Evolutionary conservation across 345 rosid genomes (phyloP).

Genomic region (Trapa incisa): DNA sequence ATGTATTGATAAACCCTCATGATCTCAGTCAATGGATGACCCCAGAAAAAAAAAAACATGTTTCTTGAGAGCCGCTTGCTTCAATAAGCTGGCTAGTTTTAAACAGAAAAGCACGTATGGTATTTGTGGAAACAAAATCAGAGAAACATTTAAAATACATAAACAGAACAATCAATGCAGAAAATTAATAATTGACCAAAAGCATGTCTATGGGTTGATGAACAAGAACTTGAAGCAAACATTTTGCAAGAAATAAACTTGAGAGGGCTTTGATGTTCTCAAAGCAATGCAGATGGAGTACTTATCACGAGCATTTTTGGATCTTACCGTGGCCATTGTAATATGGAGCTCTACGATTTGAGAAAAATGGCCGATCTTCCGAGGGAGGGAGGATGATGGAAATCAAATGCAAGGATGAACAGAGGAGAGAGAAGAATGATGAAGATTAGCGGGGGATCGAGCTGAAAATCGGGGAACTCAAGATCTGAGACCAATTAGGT

Average conservation of each 20-base stretch:
- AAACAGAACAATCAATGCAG: background rate
- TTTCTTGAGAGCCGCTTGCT: too few species aligned
- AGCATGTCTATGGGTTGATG: background rate
- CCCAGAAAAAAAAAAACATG: too few species aligned
- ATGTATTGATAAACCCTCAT: too few species aligned
- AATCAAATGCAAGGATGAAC: background rate
- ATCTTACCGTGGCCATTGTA: conserved; percentile 20
- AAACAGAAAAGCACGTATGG: too few species aligned
- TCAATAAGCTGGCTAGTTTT: too few species aligned
- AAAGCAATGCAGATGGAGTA: background rate
- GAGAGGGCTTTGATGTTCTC: background rate
- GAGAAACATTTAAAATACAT: background rate
- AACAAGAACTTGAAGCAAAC: too few species aligned
- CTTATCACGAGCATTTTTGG: background rate
- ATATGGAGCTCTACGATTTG: background rate
- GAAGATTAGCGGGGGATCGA: background rate
- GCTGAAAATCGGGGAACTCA: conserved; percentile 3
- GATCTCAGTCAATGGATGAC: too few species aligned
- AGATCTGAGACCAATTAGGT: conserved; percentile 5
- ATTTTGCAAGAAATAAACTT: background rate
- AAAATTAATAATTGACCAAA: background rate
- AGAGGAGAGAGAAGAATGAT: background rate
- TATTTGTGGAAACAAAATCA: background rate
- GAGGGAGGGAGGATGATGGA: background rate
- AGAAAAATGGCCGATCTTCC: background rate